A percentile compares a stretch with the other conserved stretches of the same genome.
These are phyloP conservation scores for Macadamia integrifolia DNA, from an alignment of 164 flowering plant genomes.

Conservation along the genomic window DNA sequence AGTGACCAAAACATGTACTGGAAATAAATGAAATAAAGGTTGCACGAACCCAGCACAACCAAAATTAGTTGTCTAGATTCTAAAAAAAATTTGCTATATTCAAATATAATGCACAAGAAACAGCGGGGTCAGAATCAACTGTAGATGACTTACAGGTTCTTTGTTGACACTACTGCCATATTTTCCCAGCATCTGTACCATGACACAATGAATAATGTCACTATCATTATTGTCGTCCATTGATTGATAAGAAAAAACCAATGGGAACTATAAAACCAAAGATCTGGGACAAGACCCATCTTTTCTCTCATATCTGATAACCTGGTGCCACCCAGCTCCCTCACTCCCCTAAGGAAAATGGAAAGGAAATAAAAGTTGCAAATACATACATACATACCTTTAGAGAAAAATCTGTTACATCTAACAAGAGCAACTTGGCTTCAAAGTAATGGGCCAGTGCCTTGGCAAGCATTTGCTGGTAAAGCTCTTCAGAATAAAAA, in stretches of 20 bases:
- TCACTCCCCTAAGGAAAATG: not conserved
- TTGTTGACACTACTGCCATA: slow-evolving; percentile 49
- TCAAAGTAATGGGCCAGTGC: slow-evolving; percentile 91
- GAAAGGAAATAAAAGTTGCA: not conserved
- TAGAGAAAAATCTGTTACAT: slow-evolving; percentile 73
- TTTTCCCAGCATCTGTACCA: slow-evolving; percentile 76
- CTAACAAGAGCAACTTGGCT: slow-evolving; percentile 81
- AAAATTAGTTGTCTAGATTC: too few species aligned
- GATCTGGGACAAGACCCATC: not conserved
- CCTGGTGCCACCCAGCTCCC: not conserved
- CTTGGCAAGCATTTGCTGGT: slow-evolving; percentile 98
- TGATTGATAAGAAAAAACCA: not conserved
- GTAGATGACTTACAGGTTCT: slow-evolving; percentile 55
- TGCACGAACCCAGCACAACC: too few species aligned
- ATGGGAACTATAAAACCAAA: not conserved
- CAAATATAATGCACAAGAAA: not conserved
- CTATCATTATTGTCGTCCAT: too few species aligned
- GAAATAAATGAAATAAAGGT: not conserved
- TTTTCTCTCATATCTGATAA: not conserved
- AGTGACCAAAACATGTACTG: slow-evolving; percentile 1
- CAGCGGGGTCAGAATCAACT: not conserved
- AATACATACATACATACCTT: slow-evolving; percentile 42
- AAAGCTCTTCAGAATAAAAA: slow-evolving; percentile 48
- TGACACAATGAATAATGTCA: slow-evolving; percentile 2
- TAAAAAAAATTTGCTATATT: too few species aligned